Evolutionary conservation across 1,139 yeast genomes (phyloP), one percentile per base, ranked within the genome.

Genomic region (Debaryomycetaceae sp.): DNA sequence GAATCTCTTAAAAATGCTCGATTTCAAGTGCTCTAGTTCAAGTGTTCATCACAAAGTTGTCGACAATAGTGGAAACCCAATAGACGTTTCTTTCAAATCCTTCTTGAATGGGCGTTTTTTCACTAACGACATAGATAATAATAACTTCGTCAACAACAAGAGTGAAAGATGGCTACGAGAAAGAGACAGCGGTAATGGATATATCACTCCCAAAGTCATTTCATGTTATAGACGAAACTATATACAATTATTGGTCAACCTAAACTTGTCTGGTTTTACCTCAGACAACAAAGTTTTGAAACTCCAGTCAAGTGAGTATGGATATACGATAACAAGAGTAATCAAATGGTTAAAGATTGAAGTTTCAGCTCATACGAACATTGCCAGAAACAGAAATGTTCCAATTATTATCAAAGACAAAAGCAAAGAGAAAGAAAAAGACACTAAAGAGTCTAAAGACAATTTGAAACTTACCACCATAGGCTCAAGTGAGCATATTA

Each of bases 201-300:
- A 13, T 31, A 54, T 51, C 40, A 67, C 66, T 43, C 75, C 77
- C 7, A 67, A 60, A 48, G 74, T 73, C 20, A 66, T 75, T 24
- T 69, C 76, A 11, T 75, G 79, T 52, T 75, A 75, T 55, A 58
- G 80, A 46, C 56, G 80, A 47, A 75, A 75, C 51, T 72, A 62
- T 50, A 70, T 75, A 44, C 78, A 71, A 49, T 54, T 72, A 9
- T 58, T 66, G 13, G 47, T 72, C 43, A 66, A 68, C 48, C 56
- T 73, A 60, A 67, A 65, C 42, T 55, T 73, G 34, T 56, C 59
- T 6, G 73, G 73, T 1, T 59, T 68, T 41, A 52, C 55, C 33
- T 40, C 50, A 24, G 60, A 59, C 20, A 51, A 59, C 13, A 68
- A 66, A 44, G 53, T 69, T 24, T 58, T 70, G 39, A 60, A 65